A percentile compares a stretch with the other conserved stretches of the same genome.
Evolutionary conservation across 2,329 filamentous ascomycete genomes (phyloP).

Genomic region (Fusarium siculi): DNA sequence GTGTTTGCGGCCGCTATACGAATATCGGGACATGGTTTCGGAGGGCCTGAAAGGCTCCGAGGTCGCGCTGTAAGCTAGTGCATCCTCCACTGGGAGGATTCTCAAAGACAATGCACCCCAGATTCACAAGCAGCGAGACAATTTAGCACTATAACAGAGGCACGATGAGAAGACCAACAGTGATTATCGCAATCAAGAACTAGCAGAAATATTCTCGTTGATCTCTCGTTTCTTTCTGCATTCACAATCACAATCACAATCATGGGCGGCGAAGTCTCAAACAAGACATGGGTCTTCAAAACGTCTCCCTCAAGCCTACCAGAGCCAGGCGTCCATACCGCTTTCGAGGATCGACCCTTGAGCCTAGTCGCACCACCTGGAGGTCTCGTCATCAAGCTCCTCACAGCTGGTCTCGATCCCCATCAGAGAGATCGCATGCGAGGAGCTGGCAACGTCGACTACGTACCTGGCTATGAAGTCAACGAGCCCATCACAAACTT

Average conservation of each 20-base stretch:
- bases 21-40: not conserved
- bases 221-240: not conserved
- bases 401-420: not conserved
- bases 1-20: not conserved
- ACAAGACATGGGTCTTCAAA: not conserved
- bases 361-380: not conserved
- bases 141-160: not conserved
- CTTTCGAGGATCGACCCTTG: not conserved
- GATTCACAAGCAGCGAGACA: not conserved
- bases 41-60: not conserved
- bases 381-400: not conserved
- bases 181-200: not conserved
- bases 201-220: accelerated
- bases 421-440: not conserved
- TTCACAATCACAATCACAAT: too few species aligned
- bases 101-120: not conserved
- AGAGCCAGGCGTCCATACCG: not conserved
- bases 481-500: not conserved
- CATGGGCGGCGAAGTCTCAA: not conserved
- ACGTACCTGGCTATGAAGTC: not conserved
- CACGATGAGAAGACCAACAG: not conserved
- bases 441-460: not conserved
- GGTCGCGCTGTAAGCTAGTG: not conserved
- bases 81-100: not conserved
- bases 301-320: not conserved